These are phyloP conservation scores for Austroboletus olivaceoglutinosus DNA, from an alignment of 1,284 basidiomycete species.

Conservation along the genomic window DNA sequence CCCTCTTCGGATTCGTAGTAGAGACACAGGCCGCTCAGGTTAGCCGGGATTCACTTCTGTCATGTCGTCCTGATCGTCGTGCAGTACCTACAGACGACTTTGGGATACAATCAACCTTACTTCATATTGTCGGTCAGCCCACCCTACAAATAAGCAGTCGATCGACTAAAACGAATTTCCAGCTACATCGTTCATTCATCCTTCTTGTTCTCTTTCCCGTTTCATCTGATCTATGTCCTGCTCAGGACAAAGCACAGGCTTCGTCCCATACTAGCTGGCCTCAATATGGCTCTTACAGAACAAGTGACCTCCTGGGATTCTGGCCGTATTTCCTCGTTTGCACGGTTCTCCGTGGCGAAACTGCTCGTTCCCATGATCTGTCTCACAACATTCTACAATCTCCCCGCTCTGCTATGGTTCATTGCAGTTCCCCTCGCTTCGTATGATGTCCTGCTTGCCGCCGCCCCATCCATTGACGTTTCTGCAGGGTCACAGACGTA, in stretches of 20 bases:
- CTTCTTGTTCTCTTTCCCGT: conserved; percentile 65
- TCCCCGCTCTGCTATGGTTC: conserved; percentile 73
- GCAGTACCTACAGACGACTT: conserved; percentile 71
- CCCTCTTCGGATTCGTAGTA: conserved; percentile 63
- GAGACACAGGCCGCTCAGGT: conserved; percentile 76
- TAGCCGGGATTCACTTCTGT: conserved; percentile 10
- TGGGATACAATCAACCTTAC: conserved; percentile 73
- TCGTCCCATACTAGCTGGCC: conserved; percentile 46
- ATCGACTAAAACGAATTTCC: conserved; percentile 10
- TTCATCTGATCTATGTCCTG: conserved; percentile 65
- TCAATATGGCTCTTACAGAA: conserved; percentile 49
- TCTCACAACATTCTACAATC: conserved; percentile 58
- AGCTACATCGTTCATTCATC: conserved; percentile 78
- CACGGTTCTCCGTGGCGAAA: conserved; percentile 43
- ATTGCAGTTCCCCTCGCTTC: conserved; percentile 64
- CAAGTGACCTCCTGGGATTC: conserved; percentile 47
- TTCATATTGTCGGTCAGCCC: conserved; percentile 64
- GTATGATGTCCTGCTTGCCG: conserved; percentile 44
- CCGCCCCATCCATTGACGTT: conserved; percentile 10
- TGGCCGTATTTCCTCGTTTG: conserved; percentile 11
- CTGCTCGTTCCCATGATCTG: conserved; percentile 46
- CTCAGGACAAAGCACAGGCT: conserved; percentile 46
- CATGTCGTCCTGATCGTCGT: background rate
- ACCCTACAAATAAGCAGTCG: background rate
- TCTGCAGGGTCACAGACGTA: conserved; percentile 67